Conservation (phyloP, 257 asterid species). For the Solanum sparsipilum region DNA sequence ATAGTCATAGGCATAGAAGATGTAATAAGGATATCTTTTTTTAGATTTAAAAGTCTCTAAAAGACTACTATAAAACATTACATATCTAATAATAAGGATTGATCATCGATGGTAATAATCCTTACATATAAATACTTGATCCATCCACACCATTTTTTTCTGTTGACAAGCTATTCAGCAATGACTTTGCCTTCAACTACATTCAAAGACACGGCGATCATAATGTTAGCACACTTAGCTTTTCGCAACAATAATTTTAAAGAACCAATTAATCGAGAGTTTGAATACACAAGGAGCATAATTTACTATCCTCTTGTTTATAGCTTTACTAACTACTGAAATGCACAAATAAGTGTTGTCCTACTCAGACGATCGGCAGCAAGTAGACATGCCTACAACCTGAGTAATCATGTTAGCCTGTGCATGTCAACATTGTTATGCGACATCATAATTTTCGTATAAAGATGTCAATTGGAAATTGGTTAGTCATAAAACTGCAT, state of each 20-base stretch:
- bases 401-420: background rate
- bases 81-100: background rate
- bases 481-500: background rate
- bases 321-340: background rate
- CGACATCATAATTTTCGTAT: background rate
- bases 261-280: background rate
- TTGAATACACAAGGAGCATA: background rate
- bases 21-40: background rate
- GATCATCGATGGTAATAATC: background rate
- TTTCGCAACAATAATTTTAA: background rate
- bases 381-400: background rate
- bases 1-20: background rate
- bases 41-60: background rate
- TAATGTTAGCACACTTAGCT: background rate
- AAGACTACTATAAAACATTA: background rate
- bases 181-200: conserved; percentile 71
- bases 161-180: conserved; percentile 50
- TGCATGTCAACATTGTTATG: background rate
- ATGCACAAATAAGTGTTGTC: background rate
- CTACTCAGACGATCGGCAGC: background rate
- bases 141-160: conserved; percentile 76
- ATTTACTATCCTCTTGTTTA: background rate
- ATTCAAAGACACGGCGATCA: conserved; percentile 1
- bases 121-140: conserved; percentile 66
- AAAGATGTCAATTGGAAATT: background rate